Evolutionary conservation across 495 filamentous ascomycete genomes (phyloP).

Genomic region (Xylaria palmicola): DNA sequence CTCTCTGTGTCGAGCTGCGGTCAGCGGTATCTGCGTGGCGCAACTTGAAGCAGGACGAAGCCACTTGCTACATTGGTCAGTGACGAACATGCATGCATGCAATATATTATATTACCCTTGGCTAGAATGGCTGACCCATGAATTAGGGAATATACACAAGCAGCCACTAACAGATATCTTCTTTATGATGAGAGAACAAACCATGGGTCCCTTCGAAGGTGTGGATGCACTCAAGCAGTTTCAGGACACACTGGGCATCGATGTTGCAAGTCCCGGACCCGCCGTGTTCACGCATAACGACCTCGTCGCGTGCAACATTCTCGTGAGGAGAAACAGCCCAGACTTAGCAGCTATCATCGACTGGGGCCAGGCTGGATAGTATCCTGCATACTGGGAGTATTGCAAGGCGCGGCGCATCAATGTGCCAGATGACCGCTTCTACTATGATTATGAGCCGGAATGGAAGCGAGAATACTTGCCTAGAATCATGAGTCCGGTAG

Average conservation of each 20-base stretch:
- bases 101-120: slow-evolving; percentile 12
- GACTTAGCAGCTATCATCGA: slow-evolving; percentile 40
- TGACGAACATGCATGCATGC: not conserved
- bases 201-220: slow-evolving; percentile 6
- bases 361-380: slow-evolving; percentile 51
- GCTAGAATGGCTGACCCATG: slow-evolving; percentile 1
- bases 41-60: slow-evolving; percentile 26
- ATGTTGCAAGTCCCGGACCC: slow-evolving; percentile 24
- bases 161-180: slow-evolving; percentile 21
- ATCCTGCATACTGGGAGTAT: slow-evolving; percentile 49
- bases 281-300: slow-evolving; percentile 50
- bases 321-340: slow-evolving; percentile 22
- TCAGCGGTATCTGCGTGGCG: slow-evolving; percentile 28
- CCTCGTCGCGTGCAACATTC: slow-evolving; percentile 47
- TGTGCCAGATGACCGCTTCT: not conserved
- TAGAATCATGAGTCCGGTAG: not conserved
- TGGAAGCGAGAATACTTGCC: slow-evolving; percentile 3
- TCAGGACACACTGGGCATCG: slow-evolving; percentile 3
- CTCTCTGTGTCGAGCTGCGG: slow-evolving; percentile 31
- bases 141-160: slow-evolving; percentile 26
- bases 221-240: slow-evolving; percentile 16
- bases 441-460: not conserved
- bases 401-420: slow-evolving; percentile 36
- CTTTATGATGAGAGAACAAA: not conserved
- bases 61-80: not conserved